Base-by-base conservation (phyloP, 768 basidiomycete genomes). In the Lactarius deliciosus region DNA sequence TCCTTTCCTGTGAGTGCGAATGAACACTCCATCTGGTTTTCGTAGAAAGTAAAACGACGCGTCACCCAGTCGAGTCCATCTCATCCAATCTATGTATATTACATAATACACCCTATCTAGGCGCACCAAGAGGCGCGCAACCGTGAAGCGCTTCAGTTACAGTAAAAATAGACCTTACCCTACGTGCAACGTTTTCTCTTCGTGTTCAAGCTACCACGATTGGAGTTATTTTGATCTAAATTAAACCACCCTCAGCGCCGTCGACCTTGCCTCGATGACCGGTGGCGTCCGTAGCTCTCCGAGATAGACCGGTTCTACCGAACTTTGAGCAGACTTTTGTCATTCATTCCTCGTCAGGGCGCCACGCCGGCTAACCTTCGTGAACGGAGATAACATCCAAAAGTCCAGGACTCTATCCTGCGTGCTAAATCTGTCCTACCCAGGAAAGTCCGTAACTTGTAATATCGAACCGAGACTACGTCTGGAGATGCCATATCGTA, bases 1-100 rank as follows among this genome's bases (percentile, higher is more conserved):
- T 88, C 96, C 76, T 97, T 96, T 59, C 96, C 96, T 47, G 86
- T 91, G 63, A 98, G 75, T 43, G 90, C 94, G 76, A 98, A 95
- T 20, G 92, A 93, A 61, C 87, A 91, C 75, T 97, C 94, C 94
- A 97, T 96, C 64, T 68, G 40, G 43, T 43, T 65, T 25, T 57
- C 56, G 64, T 56, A 53, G 60, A 34, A 38, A 40, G 54, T 57
- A 15, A 18, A 32, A 5, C 56, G 68, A 68, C 68, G 68, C 68
- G 68, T 57, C 62, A 63, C 36, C 9, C 1, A 34, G n/a, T 20
- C 43, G 18, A 9, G 20, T 45, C 36, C 36, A 38, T 38, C 36
- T 9, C 36, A 38, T 38, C 36, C 3, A 38, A 34, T 30, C 30
- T 5, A 36, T 36, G 36, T 36, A 11, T 36, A 11, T 50, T 50